Conservation (phyloP, 768 basidiomycete genomes). For the Lentinula aciculospora region DNA sequence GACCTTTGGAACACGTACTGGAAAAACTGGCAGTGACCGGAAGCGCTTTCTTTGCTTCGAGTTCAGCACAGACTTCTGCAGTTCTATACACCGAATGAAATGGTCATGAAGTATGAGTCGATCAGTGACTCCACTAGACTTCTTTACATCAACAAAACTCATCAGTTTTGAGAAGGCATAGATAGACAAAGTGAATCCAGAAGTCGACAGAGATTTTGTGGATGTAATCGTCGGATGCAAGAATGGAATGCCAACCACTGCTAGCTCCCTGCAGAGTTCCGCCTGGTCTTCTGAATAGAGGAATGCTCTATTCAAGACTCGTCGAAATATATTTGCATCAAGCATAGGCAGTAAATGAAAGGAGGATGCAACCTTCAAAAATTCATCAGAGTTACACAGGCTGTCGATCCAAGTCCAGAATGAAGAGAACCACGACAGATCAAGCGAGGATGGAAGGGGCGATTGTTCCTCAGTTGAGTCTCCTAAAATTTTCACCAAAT, state of each 20-base stretch:
- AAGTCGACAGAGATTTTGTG: not conserved
- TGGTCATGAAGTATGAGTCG: slow-evolving; percentile 11
- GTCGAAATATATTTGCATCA: slow-evolving; percentile 7
- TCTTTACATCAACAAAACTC: slow-evolving; percentile 4
- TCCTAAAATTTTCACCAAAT: slow-evolving; percentile 8
- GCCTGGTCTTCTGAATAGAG: slow-evolving; percentile 7
- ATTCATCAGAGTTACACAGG: not conserved
- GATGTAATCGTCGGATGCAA: slow-evolving; percentile 12
- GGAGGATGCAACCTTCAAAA: not conserved
- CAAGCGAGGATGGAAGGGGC: not conserved
- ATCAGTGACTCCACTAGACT: not conserved
- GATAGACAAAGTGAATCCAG: not conserved
- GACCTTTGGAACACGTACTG: slow-evolving; percentile 9
- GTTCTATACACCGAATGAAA: slow-evolving; percentile 6
- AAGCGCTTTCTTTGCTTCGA: slow-evolving; percentile 1
- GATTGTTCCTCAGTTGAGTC: slow-evolving; percentile 10
- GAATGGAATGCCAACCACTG: slow-evolving; percentile 13
- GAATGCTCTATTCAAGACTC: slow-evolving; percentile 11
- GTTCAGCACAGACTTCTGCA: not conserved
- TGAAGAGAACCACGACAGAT: slow-evolving; percentile 14
- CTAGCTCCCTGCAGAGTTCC: not conserved
- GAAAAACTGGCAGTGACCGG: slow-evolving; percentile 14
- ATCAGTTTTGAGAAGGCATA: slow-evolving; percentile 7
- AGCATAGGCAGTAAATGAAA: slow-evolving; percentile 16
- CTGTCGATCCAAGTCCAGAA: slow-evolving; percentile 21